These are phyloP conservation scores for Schizosaccharomyces pombe DNA, from an alignment of 805 yeast genomes.

Conservation along the genomic window DNA sequence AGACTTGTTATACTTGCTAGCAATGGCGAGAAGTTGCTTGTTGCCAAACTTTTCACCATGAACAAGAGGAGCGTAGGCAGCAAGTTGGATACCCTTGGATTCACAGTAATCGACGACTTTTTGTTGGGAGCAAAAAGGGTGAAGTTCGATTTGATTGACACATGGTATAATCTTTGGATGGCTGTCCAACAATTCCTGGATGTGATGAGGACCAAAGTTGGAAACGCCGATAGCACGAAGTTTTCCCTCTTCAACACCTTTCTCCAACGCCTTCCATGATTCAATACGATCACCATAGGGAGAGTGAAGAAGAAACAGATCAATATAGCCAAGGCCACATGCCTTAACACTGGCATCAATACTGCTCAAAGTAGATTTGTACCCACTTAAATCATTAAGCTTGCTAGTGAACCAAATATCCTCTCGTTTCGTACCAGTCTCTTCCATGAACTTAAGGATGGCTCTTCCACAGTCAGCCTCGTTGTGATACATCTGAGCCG, in stretches of 20 bases:
- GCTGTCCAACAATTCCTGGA: slow-evolving; percentile 24
- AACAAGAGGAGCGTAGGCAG: slow-evolving; percentile 64
- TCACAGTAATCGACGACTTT: slow-evolving; percentile 40
- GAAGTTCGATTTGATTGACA: slow-evolving; percentile 61
- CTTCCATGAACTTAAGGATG: slow-evolving; percentile 19
- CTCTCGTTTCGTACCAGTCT: slow-evolving; percentile 17
- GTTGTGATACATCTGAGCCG: slow-evolving; percentile 47
- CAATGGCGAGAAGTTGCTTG: slow-evolving; percentile 20
- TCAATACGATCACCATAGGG: slow-evolving; percentile 34
- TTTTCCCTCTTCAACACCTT: slow-evolving; percentile 33
- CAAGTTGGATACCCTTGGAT: slow-evolving; percentile 31
- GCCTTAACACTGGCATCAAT: slow-evolving; percentile 29
- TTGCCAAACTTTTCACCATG: slow-evolving; percentile 17
- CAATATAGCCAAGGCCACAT: slow-evolving; percentile 34
- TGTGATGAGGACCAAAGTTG: slow-evolving; percentile 39
- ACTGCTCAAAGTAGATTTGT: slow-evolving; percentile 33
- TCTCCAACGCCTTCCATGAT: slow-evolving; percentile 55
- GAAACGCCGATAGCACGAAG: slow-evolving; percentile 55
- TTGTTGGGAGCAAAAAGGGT: slow-evolving; percentile 56
- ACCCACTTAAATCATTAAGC: slow-evolving; percentile 21
- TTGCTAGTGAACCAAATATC: slow-evolving; percentile 17
- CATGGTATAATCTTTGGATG: slow-evolving; percentile 32
- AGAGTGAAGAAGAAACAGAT: slow-evolving; percentile 34
- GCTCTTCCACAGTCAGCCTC: slow-evolving; percentile 49
- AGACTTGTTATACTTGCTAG: slow-evolving; percentile 26